phyloP scores from a whole-genome alignment of 1,139 yeast species.

The Nakaseomyces sp. region DNA sequence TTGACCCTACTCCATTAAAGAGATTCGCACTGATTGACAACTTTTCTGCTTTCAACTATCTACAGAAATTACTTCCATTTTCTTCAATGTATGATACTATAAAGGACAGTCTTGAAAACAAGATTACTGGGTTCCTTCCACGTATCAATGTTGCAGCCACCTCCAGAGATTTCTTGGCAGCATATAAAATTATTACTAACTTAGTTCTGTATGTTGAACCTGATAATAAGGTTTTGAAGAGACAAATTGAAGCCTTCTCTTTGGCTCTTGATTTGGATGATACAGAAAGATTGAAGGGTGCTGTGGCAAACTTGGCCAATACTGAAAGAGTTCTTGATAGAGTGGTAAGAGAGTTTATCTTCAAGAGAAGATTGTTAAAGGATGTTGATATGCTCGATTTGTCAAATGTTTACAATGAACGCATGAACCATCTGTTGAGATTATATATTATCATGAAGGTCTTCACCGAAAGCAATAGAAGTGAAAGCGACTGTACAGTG shows the following conservation, averaged over 20 bases:
- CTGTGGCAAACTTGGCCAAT: slow-evolving; percentile 48
- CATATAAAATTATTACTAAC: slow-evolving; percentile 57
- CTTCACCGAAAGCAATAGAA: slow-evolving; percentile 25
- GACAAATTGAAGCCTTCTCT: slow-evolving; percentile 56
- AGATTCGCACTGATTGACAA: slow-evolving; percentile 54
- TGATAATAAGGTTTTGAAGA: slow-evolving; percentile 45
- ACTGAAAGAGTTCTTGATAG: slow-evolving; percentile 40
- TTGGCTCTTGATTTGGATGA: slow-evolving; percentile 64
- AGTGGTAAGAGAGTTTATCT: slow-evolving; percentile 37
- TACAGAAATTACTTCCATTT: slow-evolving; percentile 35
- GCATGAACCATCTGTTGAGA: slow-evolving; percentile 27
- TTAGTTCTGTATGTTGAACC: slow-evolving; percentile 62
- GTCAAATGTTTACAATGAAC: slow-evolving; percentile 26
- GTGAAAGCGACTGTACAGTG: slow-evolving; percentile 24
- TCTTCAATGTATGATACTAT: slow-evolving; percentile 24
- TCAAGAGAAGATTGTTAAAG: slow-evolving; percentile 30
- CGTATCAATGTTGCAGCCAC: slow-evolving; percentile 62
- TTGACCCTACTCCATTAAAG: slow-evolving; percentile 53
- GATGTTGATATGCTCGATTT: slow-evolving; percentile 31
- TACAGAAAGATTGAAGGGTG: slow-evolving; percentile 43
- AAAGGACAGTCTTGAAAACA: slow-evolving; percentile 35
- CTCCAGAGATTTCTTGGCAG: slow-evolving; percentile 61
- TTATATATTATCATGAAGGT: slow-evolving; percentile 31
- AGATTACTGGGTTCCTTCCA: slow-evolving; percentile 55
- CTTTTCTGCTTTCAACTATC: slow-evolving; percentile 53